Evolutionary conservation across 1,139 yeast species (phyloP), one percentile per base, ranked within the genome.

Genomic region (Blastobotrys capitulatus): DNA sequence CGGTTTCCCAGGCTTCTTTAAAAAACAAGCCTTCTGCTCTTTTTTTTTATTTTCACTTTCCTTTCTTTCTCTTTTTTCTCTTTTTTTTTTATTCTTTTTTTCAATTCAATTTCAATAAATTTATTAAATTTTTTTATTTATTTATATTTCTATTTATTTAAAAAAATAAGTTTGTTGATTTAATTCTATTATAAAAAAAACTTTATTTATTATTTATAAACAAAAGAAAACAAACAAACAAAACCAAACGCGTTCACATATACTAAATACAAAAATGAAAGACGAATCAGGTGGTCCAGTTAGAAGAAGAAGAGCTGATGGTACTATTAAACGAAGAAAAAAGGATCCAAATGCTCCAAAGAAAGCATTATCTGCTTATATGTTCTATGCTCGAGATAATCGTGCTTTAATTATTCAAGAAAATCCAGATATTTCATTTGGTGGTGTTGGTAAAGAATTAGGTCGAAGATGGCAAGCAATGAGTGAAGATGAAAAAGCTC

Each of bases 381-480:
- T 92, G 97, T 89, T 86, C 80, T 92, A 89, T 67, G 97, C 40
- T 25, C 6, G 18, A n/a, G 97, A 89, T 66, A 86, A 86, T 80
- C 89, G 98, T 77, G 97, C 90, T 72, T 80, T 82, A 59, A 96
- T 92, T 62, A 80, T 95, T 71, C 82, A 92, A 57, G 97, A 89
- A 71, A 87, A 90, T 79, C 96, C 96, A 60, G 95, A 95, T 69
- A 86, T 87, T 63, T 73, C 90, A 47, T 89, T 90, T 66, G 96
- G 96, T 61, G 63, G 56, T 56, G 64, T 65, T 48, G 66, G 68
- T 46, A 59, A 60, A 51, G 71, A 86, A 56, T 81, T 92, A 64
- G 98, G 98, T 70, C 96, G 87, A 70, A 86, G 80, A 74, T 92
- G 98, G 98, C 89, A 89, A 82, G 86, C 90, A 55, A 77, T 90